A percentile compares a stretch with the other conserved stretches of the same genome.
phyloP scores from a whole-genome alignment of 148 eudicot species.

The Camellia japonica region DNA sequence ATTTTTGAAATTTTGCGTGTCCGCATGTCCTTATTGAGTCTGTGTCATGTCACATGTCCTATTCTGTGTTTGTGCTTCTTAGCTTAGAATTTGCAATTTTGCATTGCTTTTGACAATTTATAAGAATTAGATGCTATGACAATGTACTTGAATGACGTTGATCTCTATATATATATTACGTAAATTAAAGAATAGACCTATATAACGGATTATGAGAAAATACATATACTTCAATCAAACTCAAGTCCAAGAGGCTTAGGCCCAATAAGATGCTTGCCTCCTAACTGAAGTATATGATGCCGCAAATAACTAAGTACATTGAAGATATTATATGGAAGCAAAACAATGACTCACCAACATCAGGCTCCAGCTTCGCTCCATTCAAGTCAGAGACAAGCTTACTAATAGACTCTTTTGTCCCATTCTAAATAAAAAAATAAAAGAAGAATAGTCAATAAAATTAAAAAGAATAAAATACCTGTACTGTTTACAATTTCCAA shows the following conservation, averaged over 20 bases:
- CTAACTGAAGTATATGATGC: not conserved
- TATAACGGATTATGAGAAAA: too few relatives aligned
- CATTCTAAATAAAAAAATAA: conserved; percentile 52
- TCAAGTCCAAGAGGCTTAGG: not conserved
- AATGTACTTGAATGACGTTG: too few relatives aligned
- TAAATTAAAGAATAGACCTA: too few relatives aligned
- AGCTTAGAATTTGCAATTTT: too few relatives aligned
- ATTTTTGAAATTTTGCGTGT: too few relatives aligned
- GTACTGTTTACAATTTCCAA: not conserved
- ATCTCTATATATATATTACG: too few relatives aligned
- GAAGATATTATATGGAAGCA: not conserved
- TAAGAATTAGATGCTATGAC: too few relatives aligned
- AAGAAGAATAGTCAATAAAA: conserved; percentile 12
- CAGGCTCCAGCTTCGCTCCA: conserved; percentile 81
- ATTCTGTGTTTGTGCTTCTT: too few relatives aligned
- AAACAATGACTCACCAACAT: conserved; percentile 69
- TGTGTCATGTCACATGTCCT: too few relatives aligned
- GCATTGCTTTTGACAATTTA: too few relatives aligned
- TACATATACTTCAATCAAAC: not conserved
- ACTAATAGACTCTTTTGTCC: conserved; percentile 83
- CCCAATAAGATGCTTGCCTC: not conserved
- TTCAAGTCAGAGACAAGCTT: conserved; percentile 90
- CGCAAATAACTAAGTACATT: not conserved
- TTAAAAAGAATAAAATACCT: not conserved
- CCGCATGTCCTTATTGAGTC: too few relatives aligned